Conservation (phyloP, 768 basidiomycete species). For the Tubosaeta sp. region DNA sequence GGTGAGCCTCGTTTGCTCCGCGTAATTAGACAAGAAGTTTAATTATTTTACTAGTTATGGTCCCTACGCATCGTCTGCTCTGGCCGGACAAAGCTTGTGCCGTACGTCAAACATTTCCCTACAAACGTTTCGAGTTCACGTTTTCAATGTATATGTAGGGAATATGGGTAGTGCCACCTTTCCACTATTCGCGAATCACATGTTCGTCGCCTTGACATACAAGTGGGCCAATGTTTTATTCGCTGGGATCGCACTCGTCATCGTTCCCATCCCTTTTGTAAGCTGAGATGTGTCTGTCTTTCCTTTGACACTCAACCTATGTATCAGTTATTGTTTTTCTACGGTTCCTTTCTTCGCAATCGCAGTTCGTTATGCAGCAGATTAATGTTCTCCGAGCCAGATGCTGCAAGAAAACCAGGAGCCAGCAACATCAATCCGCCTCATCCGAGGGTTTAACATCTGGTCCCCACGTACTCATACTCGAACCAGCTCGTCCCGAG, state of each 20-base stretch:
- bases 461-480: neutral
- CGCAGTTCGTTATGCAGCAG: constrained; percentile 20
- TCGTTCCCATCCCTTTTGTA: constrained; percentile 58
- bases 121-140: neutral
- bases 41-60: constrained; percentile 37
- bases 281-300: constrained; percentile 7
- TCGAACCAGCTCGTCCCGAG: neutral
- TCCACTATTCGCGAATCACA: constrained; percentile 57
- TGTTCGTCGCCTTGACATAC: constrained; percentile 52
- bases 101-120: constrained; percentile 32
- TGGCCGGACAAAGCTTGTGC: constrained; percentile 60
- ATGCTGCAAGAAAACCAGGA: neutral
- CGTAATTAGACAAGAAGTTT: neutral
- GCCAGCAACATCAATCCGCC: neutral
- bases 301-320: neutral
- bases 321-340: constrained; percentile 28
- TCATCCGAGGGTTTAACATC: neutral
- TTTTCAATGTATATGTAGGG: constrained; percentile 27
- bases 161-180: constrained; percentile 50
- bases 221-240: constrained; percentile 58
- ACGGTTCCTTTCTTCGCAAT: constrained; percentile 26
- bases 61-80: constrained; percentile 59
- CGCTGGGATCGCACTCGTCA: constrained; percentile 44
- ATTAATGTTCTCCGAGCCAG: constrained; percentile 8
- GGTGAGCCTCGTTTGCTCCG: constrained; percentile 31